phyloP scores from a whole-genome alignment of 345 rosid genomes.

The Sisymbrium altissimum region DNA sequence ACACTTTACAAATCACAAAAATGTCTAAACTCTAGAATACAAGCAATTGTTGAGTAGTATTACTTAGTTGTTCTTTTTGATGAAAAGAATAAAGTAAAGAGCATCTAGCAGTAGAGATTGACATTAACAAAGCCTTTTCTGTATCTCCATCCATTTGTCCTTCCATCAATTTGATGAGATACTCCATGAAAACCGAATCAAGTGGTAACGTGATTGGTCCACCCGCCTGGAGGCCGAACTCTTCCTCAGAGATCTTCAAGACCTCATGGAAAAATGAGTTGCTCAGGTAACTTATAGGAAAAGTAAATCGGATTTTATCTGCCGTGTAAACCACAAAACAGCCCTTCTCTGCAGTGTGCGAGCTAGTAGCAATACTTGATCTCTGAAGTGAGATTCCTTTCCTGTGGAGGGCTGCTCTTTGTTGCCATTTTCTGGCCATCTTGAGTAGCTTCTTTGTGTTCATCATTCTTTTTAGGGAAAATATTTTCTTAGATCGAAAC shows the following conservation, averaged over 20 bases:
- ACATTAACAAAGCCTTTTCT: constrained; percentile 30
- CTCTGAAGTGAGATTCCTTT: constrained; percentile 25
- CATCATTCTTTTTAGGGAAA: not conserved
- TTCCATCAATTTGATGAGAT: constrained; percentile 19
- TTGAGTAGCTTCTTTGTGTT: constrained; percentile 20
- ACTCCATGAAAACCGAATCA: constrained; percentile 27
- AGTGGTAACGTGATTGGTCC: constrained; percentile 36
- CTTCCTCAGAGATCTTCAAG: constrained; percentile 40
- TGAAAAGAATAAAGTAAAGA: not conserved
- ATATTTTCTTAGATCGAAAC: not conserved
- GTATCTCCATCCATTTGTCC: constrained; percentile 28
- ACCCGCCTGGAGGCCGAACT: constrained; percentile 18
- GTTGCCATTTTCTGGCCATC: constrained; percentile 35
- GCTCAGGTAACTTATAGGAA: constrained; percentile 25
- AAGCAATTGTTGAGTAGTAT: not conserved
- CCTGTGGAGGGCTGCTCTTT: constrained; percentile 16
- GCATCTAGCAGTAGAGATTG: constrained; percentile 3
- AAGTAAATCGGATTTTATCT: constrained; percentile 21
- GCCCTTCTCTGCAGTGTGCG: constrained; percentile 21
- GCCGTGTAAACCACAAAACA: constrained; percentile 41
- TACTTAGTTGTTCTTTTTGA: not conserved
- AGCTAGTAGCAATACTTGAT: not conserved
- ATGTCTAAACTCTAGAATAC: constrained; percentile 13
- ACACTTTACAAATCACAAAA: too few relatives aligned
- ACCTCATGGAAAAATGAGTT: constrained; percentile 34